phyloP scores from a whole-genome alignment of 2,329 filamentous ascomycete genomes.

The Trichoderma aggressivum region DNA sequence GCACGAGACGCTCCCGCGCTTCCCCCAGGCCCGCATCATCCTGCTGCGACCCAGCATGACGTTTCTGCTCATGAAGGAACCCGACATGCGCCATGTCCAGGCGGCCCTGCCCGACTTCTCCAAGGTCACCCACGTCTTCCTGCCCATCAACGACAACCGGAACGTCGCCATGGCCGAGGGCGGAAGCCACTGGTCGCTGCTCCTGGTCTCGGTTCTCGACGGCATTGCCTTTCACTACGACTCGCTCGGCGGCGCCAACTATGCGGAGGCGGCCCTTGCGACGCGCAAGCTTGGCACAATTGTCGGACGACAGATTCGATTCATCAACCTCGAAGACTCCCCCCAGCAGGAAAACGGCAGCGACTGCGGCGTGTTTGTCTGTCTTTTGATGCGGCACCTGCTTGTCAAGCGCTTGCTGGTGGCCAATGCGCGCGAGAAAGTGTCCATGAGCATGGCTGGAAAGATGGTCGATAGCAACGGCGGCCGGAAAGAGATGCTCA shows the following conservation, averaged over 20 bases:
- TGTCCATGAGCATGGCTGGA: slow-evolving; percentile 89
- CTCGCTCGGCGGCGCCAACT: slow-evolving; percentile 73
- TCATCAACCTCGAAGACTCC: slow-evolving; percentile 77
- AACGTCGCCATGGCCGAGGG: slow-evolving; percentile 77
- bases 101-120: slow-evolving; percentile 77
- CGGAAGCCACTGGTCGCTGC: slow-evolving; percentile 90
- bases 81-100: slow-evolving; percentile 52
- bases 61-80: slow-evolving; percentile 80
- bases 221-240: slow-evolving; percentile 97
- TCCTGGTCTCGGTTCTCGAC: slow-evolving; percentile 85
- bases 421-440: slow-evolving; percentile 77
- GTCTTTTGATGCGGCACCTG: slow-evolving; percentile 91
- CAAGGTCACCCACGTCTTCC: slow-evolving; percentile 84
- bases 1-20: slow-evolving; percentile 76
- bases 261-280: slow-evolving; percentile 66
- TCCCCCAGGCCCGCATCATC: slow-evolving; percentile 79
- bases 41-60: slow-evolving; percentile 91
- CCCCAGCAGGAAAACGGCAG: slow-evolving; percentile 90
- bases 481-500: slow-evolving; percentile 85
- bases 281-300: slow-evolving; percentile 67
- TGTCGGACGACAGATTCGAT: slow-evolving; percentile 64
- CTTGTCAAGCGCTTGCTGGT: slow-evolving; percentile 77
- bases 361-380: slow-evolving; percentile 96
- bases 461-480: slow-evolving; percentile 77
- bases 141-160: slow-evolving; percentile 87